phyloP scores from a whole-genome alignment of 176 grass and related monocot species.

The Aegilops bicornis region DNA sequence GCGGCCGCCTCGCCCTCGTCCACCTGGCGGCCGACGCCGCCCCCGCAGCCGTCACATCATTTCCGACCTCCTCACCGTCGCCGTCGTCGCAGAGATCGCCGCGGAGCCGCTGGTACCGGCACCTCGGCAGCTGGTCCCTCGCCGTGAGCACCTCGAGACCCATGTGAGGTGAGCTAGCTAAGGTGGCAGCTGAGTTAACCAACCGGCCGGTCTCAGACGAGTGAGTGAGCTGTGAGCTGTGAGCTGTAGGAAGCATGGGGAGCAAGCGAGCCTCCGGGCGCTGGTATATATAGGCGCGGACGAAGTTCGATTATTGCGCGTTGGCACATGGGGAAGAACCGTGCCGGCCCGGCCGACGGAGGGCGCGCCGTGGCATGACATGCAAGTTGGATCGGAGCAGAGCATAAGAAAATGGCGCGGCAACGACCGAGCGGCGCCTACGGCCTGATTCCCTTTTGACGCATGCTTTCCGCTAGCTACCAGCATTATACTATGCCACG shows the following conservation, averaged over 20 bases:
- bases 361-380: not conserved
- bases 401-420: constrained; percentile 26
- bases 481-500: not conserved
- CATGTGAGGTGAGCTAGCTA: constrained; percentile 24
- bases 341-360: not conserved
- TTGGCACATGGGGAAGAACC: constrained; percentile 38
- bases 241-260: constrained; percentile 37
- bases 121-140: constrained; percentile 17
- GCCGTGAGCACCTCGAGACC: constrained; percentile 37
- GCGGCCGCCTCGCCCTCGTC: constrained; percentile 26
- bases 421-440: constrained; percentile 39
- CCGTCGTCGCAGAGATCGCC: not conserved
- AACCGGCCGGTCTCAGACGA: not conserved
- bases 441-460: constrained; percentile 56
- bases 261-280: not conserved
- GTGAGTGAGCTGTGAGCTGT: constrained; percentile 4
- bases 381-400: constrained; percentile 26
- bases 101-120: constrained; percentile 41
- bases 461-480: constrained; percentile 31
- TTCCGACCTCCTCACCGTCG: not conserved
- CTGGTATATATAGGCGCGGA: constrained; percentile 24
- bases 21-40: not conserved
- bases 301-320: constrained; percentile 23
- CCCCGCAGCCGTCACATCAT: too few relatives aligned
- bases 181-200: constrained; percentile 2